Evolutionary conservation across 495 filamentous ascomycete species (phyloP), one percentile per base, ranked within the genome.

Genomic region (Neurospora intermedia): DNA sequence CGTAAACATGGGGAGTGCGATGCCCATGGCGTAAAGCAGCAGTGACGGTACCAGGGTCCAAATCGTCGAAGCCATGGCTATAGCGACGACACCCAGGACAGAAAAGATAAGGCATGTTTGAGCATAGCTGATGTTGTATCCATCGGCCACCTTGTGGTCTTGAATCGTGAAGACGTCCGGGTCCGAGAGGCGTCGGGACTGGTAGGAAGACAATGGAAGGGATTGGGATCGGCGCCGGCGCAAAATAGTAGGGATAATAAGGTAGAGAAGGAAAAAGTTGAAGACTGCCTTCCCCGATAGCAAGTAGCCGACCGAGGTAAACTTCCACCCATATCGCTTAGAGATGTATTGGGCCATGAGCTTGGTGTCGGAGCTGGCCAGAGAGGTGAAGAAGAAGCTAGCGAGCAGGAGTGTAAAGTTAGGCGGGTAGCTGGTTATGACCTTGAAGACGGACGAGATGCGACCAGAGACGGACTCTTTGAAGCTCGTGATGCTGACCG

Each of bases 311-410:
- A 83, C 82, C 1, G 76, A 78, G 4, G 82, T 77, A 40, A 84
- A 82, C 8, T 70, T 70, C 83, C 83, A 85, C 31, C 74, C 43
- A 66, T 83, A 84, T 9, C 84, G 79, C 73, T 81, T 83, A 8
- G 83, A 84, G 72, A 84, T 82, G 70, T 83, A 85, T 41, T 83
- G 82, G n/a, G 82, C 75, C 11, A 85, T 74, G 20, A 85, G 77
- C 72, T 82, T 85, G 27, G 83, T 84, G 73, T 85, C 83, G 71
- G 83, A 83, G 73, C 80, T 82, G 18, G 83, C 83, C 62, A 84
- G 80, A n/a, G 83, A 80, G 40, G 83, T 83, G 42, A 84, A 77
- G 69, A 84, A 79, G 75, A 84, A 83, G 69, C 78, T 77, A 40
- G 77, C 23, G 3, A 84, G 81, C 6, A 84, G 74, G 31, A 85